A percentile compares a stretch with the other conserved stretches of the same genome.
These are phyloP conservation scores for Akebia trifoliata DNA, from an alignment of 164 flowering plant genomes.

Conservation along the genomic window DNA sequence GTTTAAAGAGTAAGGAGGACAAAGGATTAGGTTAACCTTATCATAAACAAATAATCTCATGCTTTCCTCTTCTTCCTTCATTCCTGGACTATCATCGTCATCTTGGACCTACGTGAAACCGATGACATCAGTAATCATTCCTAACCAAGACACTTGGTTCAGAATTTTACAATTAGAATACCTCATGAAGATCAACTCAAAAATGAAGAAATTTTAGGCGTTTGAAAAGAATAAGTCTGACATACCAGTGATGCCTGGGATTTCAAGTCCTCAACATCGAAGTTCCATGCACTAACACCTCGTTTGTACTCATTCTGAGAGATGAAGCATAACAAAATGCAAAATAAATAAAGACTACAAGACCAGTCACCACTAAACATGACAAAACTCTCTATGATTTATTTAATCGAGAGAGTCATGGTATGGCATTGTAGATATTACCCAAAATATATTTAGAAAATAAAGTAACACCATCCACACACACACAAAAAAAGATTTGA, in stretches of 20 bases:
- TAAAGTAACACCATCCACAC: no score
- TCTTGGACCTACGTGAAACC: conserved; percentile 58
- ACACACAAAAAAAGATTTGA: no score
- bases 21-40: conserved; percentile 34
- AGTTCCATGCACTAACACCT: conserved; percentile 99
- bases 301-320: conserved; percentile 93
- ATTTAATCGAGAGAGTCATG: not conserved
- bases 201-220: not conserved
- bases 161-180: not conserved
- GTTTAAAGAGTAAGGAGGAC: not conserved
- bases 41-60: conserved; percentile 24
- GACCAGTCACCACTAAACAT: not conserved
- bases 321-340: conserved; percentile 7
- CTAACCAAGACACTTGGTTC: not conserved
- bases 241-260: conserved; percentile 88
- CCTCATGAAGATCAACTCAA: not conserved
- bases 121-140: conserved; percentile 3
- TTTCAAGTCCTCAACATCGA: conserved; percentile 91
- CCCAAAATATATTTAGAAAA: not conserved
- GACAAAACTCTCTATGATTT: not conserved
- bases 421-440: not conserved
- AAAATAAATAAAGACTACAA: not conserved
- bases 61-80: conserved; percentile 48
- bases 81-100: conserved; percentile 61
- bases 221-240: conserved; percentile 2